Evolutionary conservation across 257 asterid species (phyloP).

Genomic region (Capsicum rhomboideum): DNA sequence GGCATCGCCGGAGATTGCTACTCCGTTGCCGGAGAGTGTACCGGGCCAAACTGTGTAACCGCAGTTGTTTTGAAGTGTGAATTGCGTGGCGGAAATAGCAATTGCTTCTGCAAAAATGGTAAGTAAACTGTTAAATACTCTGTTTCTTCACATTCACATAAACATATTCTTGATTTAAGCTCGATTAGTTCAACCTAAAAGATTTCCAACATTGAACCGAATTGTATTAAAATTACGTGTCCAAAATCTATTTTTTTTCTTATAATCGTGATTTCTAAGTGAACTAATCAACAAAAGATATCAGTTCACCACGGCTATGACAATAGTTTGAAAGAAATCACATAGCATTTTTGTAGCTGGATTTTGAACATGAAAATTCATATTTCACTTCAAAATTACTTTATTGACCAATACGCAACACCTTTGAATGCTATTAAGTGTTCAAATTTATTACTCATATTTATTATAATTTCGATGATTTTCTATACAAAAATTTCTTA

Average conservation of each 20-base stretch:
- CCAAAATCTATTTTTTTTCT: no score
- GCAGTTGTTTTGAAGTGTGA: slow-evolving; percentile 71
- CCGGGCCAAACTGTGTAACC: slow-evolving; percentile 81
- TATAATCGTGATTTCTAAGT: no score
- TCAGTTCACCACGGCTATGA: no score
- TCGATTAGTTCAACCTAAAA: not conserved
- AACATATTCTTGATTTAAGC: not conserved
- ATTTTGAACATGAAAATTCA: no score
- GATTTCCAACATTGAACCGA: not conserved
- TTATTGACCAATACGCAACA: no score
- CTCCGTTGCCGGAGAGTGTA: slow-evolving; percentile 76
- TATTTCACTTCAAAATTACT: no score
- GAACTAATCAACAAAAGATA: no score
- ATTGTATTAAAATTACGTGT: no score
- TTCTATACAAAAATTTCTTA: not conserved
- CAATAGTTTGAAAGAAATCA: no score
- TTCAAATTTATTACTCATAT: not conserved
- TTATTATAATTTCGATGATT: not conserved
- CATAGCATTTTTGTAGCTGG: no score
- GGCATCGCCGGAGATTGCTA: slow-evolving; percentile 48
- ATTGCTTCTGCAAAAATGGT: slow-evolving; percentile 23
- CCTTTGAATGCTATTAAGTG: not conserved
- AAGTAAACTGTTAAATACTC: not conserved
- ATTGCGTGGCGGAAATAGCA: slow-evolving; percentile 35
- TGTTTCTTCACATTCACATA: not conserved